Base-by-base conservation (phyloP, 2,329 filamentous ascomycete genomes). In the Aspergillus sp. region DNA sequence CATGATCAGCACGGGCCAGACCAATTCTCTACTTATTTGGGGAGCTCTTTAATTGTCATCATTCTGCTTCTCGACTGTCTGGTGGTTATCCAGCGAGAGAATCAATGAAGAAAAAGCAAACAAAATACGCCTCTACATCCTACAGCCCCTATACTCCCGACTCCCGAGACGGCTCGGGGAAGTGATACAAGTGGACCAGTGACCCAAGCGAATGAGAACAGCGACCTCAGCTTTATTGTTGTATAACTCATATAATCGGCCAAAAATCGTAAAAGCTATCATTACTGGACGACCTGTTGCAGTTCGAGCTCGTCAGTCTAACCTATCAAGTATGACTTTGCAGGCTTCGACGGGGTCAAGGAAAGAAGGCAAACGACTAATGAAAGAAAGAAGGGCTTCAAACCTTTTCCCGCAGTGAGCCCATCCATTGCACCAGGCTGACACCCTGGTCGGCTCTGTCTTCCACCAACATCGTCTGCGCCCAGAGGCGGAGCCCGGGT, bases 401-500 rank as follows among this genome's bases (percentile, higher is more conserved):
- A 75, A 97, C 95, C 91, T 98, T 99, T 82, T 98, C 95, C 76
- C 93, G 85, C 76, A 99, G 77, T 68, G 85, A 87, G 56, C 91
- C 92, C 81, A 98, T 88, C 88, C 92, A 99, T 78, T 98, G 93
- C 67, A 89, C 88, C 70, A 95, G 88, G 72, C 93, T 96, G 77
- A 96, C 88, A 49, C 92, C 89, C 78, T 97, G 92, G 73, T 99
- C 95, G 55, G 93, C 91, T 64, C 93, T 83, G 76, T 99, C 95
- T 76, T 99, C 95, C 47, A 99, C 89, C 68, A 99, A 80, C 75
- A 98, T 81, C 43, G 95, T 97, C 81, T 97, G 93, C 44, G 95
- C 95, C 95, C 95, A 99, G 62, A 98, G 80, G 77, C 96, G 93
- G 73, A 99, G 80, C 68, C 90, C 93, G 32, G 95, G 95, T 78